Conservation (phyloP, 148 eudicot species). For the Vaccinium darrowii region DNA sequence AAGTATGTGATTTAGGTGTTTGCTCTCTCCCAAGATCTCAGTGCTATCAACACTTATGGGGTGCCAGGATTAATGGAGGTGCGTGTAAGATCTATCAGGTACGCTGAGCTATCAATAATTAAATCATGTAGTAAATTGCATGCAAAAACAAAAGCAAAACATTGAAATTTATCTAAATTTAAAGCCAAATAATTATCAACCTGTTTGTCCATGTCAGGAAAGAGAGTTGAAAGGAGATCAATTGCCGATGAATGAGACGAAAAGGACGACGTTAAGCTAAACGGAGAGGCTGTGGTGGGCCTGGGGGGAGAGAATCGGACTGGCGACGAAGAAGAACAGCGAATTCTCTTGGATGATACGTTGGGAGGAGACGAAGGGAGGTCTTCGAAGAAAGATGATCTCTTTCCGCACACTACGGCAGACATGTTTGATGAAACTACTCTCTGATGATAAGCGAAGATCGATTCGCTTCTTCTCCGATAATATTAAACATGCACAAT, state of each 20-base stretch:
- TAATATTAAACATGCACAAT: slow-evolving; percentile 17
- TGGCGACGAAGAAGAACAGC: slow-evolving; percentile 57
- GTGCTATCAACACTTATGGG: too few relatives aligned
- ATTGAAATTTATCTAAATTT: too few relatives aligned
- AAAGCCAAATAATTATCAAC: slow-evolving; percentile 23
- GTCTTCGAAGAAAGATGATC: slow-evolving; percentile 81
- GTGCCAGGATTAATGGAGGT: too few relatives aligned
- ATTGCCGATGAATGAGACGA: slow-evolving; percentile 33
- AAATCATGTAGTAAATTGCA: background rate
- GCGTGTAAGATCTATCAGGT: too few relatives aligned
- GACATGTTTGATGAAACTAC: slow-evolving; percentile 49
- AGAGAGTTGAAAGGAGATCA: slow-evolving; percentile 56
- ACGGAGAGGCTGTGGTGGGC: slow-evolving; percentile 21
- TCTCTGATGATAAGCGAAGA: slow-evolving; percentile 12
- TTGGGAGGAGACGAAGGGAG: slow-evolving; percentile 54
- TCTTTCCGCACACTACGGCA: slow-evolving; percentile 85
- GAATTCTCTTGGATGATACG: slow-evolving; percentile 42
- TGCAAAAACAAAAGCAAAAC: background rate
- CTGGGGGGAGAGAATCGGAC: slow-evolving; percentile 46
- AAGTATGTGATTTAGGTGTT: too few relatives aligned
- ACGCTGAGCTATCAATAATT: too few relatives aligned
- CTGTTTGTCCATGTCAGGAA: slow-evolving; percentile 80
- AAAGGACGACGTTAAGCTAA: slow-evolving; percentile 2
- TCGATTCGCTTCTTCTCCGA: slow-evolving; percentile 20
- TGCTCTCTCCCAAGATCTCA: too few relatives aligned